Evolutionary conservation across 352 stramenopile genomes (phyloP).

Genomic region (Saprolegnia diclina): DNA sequence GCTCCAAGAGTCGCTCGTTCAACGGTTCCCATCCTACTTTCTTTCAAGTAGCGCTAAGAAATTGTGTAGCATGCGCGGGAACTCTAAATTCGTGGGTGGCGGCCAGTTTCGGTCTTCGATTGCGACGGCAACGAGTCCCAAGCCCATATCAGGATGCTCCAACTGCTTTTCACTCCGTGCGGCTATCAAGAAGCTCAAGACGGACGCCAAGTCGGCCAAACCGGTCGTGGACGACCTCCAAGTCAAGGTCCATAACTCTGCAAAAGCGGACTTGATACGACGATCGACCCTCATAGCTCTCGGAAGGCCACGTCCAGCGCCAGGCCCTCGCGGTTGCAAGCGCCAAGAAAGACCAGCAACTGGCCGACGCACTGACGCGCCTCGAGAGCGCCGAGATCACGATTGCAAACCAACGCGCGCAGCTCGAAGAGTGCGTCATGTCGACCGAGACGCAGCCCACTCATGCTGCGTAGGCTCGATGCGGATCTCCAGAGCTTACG

Average conservation of each 20-base stretch:
- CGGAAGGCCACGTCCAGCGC: slow-evolving; percentile 12
- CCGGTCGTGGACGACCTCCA: slow-evolving; percentile 17
- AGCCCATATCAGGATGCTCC: not conserved
- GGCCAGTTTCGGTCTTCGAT: slow-evolving; percentile 21
- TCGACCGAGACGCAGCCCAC: too few species aligned
- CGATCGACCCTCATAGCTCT: slow-evolving; percentile 1
- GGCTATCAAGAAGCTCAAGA: slow-evolving; percentile 22
- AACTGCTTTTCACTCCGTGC: slow-evolving; percentile 14
- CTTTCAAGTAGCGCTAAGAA: not conserved
- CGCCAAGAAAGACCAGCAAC: not conserved
- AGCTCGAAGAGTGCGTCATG: not conserved
- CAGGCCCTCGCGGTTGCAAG: not conserved
- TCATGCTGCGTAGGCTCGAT: not conserved
- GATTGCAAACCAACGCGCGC: not conserved
- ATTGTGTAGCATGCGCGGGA: slow-evolving; percentile 15
- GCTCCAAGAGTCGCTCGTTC: slow-evolving; percentile 19
- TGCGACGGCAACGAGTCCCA: slow-evolving; percentile 10
- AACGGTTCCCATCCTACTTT: not conserved
- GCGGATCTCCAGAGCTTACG: not conserved
- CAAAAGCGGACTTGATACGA: not conserved
- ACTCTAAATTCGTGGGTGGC: slow-evolving; percentile 24
- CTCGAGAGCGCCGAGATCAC: not conserved
- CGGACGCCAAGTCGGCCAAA: slow-evolving; percentile 11
- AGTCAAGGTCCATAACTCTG: slow-evolving; percentile 3
- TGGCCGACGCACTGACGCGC: not conserved